Evolutionary conservation across 345 rosid genomes (phyloP).

Genomic region (Lepidium africanum): DNA sequence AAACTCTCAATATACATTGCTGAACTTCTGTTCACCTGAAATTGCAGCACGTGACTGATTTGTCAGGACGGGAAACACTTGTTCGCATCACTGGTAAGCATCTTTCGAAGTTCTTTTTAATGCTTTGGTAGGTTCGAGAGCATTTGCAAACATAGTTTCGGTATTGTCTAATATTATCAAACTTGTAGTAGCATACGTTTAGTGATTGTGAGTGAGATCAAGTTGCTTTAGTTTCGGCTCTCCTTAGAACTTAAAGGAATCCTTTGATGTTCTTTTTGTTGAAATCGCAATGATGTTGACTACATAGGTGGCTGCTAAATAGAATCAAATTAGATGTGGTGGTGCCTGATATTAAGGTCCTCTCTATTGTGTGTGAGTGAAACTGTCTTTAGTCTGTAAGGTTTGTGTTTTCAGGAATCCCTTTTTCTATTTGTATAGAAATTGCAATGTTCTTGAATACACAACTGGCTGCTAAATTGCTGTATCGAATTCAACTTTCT

Average conservation of each 20-base stretch:
- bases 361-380: not conserved
- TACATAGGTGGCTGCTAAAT: not conserved
- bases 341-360: not conserved
- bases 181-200: not conserved
- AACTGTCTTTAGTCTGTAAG: not conserved
- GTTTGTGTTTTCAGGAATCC: not conserved
- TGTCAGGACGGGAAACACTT: conserved; percentile 83
- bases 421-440: not conserved
- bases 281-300: not conserved
- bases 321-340: not conserved
- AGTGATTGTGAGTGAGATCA: not conserved
- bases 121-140: not conserved
- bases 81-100: conserved; percentile 68
- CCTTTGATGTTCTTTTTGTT: not conserved
- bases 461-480: not conserved
- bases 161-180: not conserved
- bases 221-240: not conserved
- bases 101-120: not conserved
- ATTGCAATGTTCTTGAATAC: not conserved
- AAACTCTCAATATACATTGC: not conserved
- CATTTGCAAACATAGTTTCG: not conserved
- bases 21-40: not conserved
- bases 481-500: not conserved
- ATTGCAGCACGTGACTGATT: conserved; percentile 75
- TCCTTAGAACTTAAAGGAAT: not conserved